These are phyloP conservation scores for Calvatia gigantea DNA, from an alignment of 768 basidiomycete species.

Conservation along the genomic window DNA sequence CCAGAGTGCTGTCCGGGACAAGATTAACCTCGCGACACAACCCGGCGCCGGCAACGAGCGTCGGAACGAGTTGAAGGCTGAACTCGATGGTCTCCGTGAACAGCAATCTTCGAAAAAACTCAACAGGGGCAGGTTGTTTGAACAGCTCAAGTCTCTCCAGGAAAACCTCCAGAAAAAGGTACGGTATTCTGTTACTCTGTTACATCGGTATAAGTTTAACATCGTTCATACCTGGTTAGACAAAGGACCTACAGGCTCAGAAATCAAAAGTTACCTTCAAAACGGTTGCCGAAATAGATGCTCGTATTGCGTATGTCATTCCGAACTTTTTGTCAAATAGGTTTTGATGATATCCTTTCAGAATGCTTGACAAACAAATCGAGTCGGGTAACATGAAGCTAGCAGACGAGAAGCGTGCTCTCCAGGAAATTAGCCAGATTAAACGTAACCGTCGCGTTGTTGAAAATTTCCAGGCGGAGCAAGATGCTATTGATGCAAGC, in stretches of 20 bases:
- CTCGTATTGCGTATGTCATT: conserved; percentile 70
- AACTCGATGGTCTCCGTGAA: conserved; percentile 75
- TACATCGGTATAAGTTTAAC: not conserved
- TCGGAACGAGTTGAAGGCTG: conserved; percentile 66
- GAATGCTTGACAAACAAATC: conserved; percentile 83
- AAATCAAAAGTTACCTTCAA: conserved; percentile 79
- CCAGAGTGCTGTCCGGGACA: conserved; percentile 71
- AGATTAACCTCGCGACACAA: conserved; percentile 55
- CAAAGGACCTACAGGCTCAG: conserved; percentile 82
- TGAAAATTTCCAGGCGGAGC: conserved; percentile 77
- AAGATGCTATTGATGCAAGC: conserved; percentile 80
- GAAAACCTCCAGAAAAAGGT: conserved; percentile 85
- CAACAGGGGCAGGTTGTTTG: conserved; percentile 64
- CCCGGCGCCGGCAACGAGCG: conserved; percentile 50
- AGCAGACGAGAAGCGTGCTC: conserved; percentile 91
- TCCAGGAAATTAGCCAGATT: conserved; percentile 79
- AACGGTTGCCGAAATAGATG: conserved; percentile 81
- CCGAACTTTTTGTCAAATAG: not conserved
- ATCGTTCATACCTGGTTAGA: conserved; percentile 36
- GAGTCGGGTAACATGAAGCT: conserved; percentile 91
- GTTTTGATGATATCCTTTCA: conserved; percentile 26
- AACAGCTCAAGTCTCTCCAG: conserved; percentile 76
- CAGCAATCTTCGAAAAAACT: conserved; percentile 77
- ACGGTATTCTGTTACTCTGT: not conserved
- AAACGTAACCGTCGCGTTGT: conserved; percentile 72